Conservation (phyloP, 2,329 filamentous ascomycete species). For the Talaromyces sp. region DNA sequence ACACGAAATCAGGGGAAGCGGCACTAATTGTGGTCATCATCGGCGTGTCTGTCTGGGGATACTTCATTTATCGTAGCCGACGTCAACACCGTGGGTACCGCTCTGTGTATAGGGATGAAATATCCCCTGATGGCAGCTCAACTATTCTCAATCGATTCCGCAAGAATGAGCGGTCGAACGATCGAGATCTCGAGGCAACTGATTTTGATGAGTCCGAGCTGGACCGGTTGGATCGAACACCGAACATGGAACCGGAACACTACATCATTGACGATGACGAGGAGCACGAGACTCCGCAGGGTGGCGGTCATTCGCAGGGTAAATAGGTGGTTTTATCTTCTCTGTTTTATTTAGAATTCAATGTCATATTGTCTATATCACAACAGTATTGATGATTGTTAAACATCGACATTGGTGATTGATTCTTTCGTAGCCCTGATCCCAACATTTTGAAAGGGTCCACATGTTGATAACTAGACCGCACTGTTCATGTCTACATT, state of each 20-base stretch:
- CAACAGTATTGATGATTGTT: not conserved
- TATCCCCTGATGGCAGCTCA: slow-evolving; percentile 15
- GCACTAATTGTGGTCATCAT: slow-evolving; percentile 77
- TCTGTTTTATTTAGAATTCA: not conserved
- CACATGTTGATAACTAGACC: too few relatives aligned
- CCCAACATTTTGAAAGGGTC: too few relatives aligned
- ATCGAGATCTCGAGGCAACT: slow-evolving; percentile 53
- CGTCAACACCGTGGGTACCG: slow-evolving; percentile 41
- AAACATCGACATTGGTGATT: too few relatives aligned
- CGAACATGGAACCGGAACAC: slow-evolving; percentile 27
- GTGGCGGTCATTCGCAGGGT: not conserved
- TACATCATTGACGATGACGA: slow-evolving; percentile 48
- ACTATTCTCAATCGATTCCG: slow-evolving; percentile 47
- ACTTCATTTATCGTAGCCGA: slow-evolving; percentile 57
- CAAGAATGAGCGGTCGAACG: slow-evolving; percentile 22
- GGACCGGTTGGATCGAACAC: slow-evolving; percentile 43
- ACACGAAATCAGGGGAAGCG: slow-evolving; percentile 79
- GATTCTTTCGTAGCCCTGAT: too few relatives aligned
- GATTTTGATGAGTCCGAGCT: slow-evolving; percentile 59
- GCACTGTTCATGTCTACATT: too few relatives aligned
- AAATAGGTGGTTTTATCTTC: not conserved
- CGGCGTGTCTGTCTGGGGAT: slow-evolving; percentile 69
- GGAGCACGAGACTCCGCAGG: slow-evolving; percentile 17
- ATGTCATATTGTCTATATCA: not conserved
- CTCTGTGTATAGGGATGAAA: slow-evolving; percentile 37